Conservation (phyloP, 169 alveolate genomes). For the Plasmodium cynomolgi region DNA sequence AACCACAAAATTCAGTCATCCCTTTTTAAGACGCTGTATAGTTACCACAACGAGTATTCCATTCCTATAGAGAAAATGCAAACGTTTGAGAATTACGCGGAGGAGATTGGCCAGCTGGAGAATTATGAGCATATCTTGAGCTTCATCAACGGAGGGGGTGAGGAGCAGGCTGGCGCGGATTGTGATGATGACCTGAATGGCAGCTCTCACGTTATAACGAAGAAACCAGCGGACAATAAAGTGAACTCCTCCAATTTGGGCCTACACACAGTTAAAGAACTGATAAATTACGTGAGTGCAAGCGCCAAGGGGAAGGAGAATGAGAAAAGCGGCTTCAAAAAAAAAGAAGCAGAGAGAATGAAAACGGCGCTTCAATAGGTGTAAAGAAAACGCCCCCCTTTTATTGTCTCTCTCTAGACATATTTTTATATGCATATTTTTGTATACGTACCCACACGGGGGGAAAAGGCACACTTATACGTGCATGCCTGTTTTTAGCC, state of each 20-base stretch:
- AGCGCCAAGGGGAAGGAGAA: background rate
- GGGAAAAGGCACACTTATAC: background rate
- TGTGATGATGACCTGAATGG: background rate
- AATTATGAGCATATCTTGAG: slow-evolving; percentile 17
- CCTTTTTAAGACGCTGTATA: background rate
- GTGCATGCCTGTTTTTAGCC: background rate
- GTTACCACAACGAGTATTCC: slow-evolving; percentile 27
- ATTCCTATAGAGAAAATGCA: slow-evolving; percentile 51
- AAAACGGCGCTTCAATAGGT: background rate
- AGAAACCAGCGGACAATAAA: background rate
- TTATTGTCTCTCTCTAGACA: background rate
- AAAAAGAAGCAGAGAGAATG: background rate
- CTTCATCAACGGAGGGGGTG: background rate
- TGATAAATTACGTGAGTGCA: slow-evolving; percentile 41
- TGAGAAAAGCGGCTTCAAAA: background rate
- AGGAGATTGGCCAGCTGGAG: slow-evolving; percentile 8
- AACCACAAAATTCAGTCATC: slow-evolving; percentile 8
- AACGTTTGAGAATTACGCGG: slow-evolving; percentile 49
- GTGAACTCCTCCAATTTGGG: background rate
- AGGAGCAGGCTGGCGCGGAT: background rate
- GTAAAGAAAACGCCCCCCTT: background rate
- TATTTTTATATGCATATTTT: background rate
- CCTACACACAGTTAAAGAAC: slow-evolving; percentile 14
- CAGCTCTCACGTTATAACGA: background rate
- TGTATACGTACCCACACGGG: background rate